These are phyloP conservation scores for Penicillium verhagenii DNA, from an alignment of 495 filamentous ascomycete genomes.

Conservation along the genomic window DNA sequence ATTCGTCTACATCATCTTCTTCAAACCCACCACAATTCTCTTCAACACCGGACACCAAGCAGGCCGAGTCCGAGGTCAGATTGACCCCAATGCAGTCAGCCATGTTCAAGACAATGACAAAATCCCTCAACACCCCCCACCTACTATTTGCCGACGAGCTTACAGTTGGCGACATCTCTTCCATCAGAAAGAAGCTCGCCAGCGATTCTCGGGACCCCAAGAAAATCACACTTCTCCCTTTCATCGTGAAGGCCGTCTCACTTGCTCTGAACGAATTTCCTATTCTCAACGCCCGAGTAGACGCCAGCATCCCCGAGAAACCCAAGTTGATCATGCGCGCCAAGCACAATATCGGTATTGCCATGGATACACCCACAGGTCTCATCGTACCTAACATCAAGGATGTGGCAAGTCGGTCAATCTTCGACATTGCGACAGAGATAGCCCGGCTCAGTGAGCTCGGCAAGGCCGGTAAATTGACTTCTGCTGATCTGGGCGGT, in stretches of 20 bases:
- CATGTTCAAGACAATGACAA: conserved; percentile 99
- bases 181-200: conserved; percentile 63
- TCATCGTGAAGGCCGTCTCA: conserved; percentile 92
- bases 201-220: conserved; percentile 40
- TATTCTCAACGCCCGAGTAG: conserved; percentile 81
- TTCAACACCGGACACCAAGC: conserved; percentile 33
- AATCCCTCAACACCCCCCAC: conserved; percentile 84
- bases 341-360: conserved; percentile 93
- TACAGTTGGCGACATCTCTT: conserved; percentile 68
- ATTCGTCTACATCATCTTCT: conserved; percentile 11
- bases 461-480: conserved; percentile 71
- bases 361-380: conserved; percentile 89
- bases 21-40: conserved; percentile 8
- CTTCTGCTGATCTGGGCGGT: conserved; percentile 72
- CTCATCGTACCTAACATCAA: conserved; percentile 94
- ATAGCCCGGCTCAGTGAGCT: conserved; percentile 68
- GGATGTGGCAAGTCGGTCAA: conserved; percentile 70
- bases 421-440: conserved; percentile 75
- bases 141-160: conserved; percentile 90
- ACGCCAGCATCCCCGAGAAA: conserved; percentile 55
- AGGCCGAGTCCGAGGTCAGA: conserved; percentile 62
- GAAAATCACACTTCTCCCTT: conserved; percentile 87
- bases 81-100: conserved; percentile 78
- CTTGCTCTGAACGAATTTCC: conserved; percentile 78
- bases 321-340: conserved; percentile 71